These are phyloP conservation scores for Trypanosoma lewisi DNA, from an alignment of 208 protist genomes.

Conservation along the genomic window DNA sequence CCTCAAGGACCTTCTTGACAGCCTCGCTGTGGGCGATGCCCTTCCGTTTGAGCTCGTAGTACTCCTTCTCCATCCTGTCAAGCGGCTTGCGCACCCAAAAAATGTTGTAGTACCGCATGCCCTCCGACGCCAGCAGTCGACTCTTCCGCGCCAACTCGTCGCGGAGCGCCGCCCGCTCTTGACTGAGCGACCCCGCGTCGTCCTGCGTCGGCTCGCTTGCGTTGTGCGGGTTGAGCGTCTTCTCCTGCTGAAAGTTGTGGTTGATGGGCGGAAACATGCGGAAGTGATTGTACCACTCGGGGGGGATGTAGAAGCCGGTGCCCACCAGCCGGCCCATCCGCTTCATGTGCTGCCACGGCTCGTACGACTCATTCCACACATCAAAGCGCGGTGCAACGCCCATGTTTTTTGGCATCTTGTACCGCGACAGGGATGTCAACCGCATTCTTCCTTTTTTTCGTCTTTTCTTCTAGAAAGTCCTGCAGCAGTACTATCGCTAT, in stretches of 20 bases:
- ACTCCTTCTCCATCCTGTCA: slow-evolving; percentile 89
- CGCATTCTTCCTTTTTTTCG: slow-evolving; percentile 36
- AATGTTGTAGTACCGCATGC: slow-evolving; percentile 92
- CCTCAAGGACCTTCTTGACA: slow-evolving; percentile 74
- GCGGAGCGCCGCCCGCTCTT: slow-evolving; percentile 65
- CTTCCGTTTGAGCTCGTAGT: slow-evolving; percentile 72
- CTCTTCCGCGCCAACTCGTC: slow-evolving; percentile 82
- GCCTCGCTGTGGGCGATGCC: slow-evolving; percentile 71
- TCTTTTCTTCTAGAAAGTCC: slow-evolving; percentile 2
- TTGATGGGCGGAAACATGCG: slow-evolving; percentile 91
- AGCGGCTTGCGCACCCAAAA: slow-evolving; percentile 91
- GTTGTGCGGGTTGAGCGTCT: slow-evolving; percentile 87
- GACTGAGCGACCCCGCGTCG: slow-evolving; percentile 48
- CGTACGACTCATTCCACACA: slow-evolving; percentile 88
- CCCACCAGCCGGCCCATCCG: slow-evolving; percentile 84
- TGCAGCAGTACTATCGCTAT: too few relatives aligned
- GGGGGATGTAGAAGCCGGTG: slow-evolving; percentile 91
- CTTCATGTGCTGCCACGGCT: slow-evolving; percentile 90
- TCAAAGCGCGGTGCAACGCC: slow-evolving; percentile 87
- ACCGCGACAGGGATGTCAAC: slow-evolving; percentile 26
- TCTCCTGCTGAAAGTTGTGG: slow-evolving; percentile 88
- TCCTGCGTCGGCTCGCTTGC: slow-evolving; percentile 76
- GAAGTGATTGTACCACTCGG: slow-evolving; percentile 92
- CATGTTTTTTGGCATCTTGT: slow-evolving; percentile 87
- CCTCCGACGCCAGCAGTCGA: slow-evolving; percentile 80